phyloP scores from a whole-genome alignment of 1,284 basidiomycete genomes.

The Irpex rosettiformis region DNA sequence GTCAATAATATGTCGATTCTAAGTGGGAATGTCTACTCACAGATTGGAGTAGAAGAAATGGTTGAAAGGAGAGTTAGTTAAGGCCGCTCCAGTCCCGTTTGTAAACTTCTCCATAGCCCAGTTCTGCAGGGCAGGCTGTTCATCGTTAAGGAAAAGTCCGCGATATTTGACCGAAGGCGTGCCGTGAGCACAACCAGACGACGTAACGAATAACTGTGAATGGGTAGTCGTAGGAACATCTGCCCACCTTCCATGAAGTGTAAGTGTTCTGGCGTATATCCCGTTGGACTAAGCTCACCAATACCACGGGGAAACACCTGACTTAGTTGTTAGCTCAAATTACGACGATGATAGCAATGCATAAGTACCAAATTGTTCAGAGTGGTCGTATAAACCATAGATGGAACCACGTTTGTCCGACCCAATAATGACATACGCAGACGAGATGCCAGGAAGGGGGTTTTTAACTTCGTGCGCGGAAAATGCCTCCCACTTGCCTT shows the following conservation, averaged over 20 bases:
- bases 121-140: slow-evolving; percentile 36
- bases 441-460: slow-evolving; percentile 53
- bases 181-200: slow-evolving; percentile 59
- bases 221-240: slow-evolving; percentile 60
- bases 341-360: background rate
- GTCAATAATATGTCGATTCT: slow-evolving; percentile 3
- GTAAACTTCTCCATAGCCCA: slow-evolving; percentile 67
- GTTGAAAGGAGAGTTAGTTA: slow-evolving; percentile 56
- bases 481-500: slow-evolving; percentile 67
- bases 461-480: slow-evolving; percentile 48
- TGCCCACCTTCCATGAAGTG: slow-evolving; percentile 48
- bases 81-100: slow-evolving; percentile 52
- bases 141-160: slow-evolving; percentile 54
- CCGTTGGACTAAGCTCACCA: slow-evolving; percentile 34
- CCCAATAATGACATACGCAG: slow-evolving; percentile 64
- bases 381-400: slow-evolving; percentile 66
- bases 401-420: slow-evolving; percentile 67
- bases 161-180: slow-evolving; percentile 69
- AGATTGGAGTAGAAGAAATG: slow-evolving; percentile 61
- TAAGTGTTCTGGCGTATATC: background rate
- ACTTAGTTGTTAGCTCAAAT: background rate
- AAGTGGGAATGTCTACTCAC: slow-evolving; percentile 31
- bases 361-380: slow-evolving; percentile 65
- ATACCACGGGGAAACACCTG: slow-evolving; percentile 64
- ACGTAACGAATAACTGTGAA: slow-evolving; percentile 44